These are phyloP conservation scores for Entoloma clypeatum DNA, from an alignment of 1,284 basidiomycete species.

Conservation along the genomic window DNA sequence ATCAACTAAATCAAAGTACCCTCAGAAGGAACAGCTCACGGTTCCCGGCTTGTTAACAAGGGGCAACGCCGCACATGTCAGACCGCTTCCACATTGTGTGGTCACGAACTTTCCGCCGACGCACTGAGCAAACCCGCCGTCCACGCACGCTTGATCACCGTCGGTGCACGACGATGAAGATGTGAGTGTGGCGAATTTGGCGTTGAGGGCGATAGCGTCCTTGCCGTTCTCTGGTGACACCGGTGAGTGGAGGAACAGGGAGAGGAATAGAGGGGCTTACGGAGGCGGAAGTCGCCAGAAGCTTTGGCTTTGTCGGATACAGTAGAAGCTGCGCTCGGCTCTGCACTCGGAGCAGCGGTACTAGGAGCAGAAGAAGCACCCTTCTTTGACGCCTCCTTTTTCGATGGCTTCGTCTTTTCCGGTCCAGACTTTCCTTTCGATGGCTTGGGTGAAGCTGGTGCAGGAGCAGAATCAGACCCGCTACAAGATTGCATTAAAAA, in stretches of 20 bases:
- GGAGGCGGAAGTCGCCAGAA: conserved; percentile 13
- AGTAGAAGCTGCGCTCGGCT: no score
- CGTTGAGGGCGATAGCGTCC: conserved; percentile 48
- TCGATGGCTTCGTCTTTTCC: no score
- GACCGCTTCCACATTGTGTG: conserved; percentile 38
- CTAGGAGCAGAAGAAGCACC: conserved; percentile 1
- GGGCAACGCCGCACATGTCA: conserved; percentile 52
- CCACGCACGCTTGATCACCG: conserved; percentile 45
- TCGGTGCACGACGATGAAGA: conserved; percentile 37
- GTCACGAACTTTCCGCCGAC: conserved; percentile 38
- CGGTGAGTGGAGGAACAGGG: conserved; percentile 6
- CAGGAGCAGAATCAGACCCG: neutral
- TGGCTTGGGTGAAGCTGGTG: neutral
- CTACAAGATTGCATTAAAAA: neutral
- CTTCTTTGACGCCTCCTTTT: no score
- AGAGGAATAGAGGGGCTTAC: conserved; percentile 3
- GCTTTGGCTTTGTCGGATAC: no score
- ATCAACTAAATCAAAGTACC: neutral
- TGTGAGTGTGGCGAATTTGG: conserved; percentile 40
- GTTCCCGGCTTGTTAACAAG: conserved; percentile 56
- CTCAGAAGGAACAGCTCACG: conserved; percentile 8
- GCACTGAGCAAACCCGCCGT: conserved; percentile 40
- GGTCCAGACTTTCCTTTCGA: conserved; percentile 1
- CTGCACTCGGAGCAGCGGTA: conserved; percentile 8
- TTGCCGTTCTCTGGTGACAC: conserved; percentile 39